Base-by-base conservation (phyloP, 352 stramenopile species). In the Globisporangium middletonii region DNA sequence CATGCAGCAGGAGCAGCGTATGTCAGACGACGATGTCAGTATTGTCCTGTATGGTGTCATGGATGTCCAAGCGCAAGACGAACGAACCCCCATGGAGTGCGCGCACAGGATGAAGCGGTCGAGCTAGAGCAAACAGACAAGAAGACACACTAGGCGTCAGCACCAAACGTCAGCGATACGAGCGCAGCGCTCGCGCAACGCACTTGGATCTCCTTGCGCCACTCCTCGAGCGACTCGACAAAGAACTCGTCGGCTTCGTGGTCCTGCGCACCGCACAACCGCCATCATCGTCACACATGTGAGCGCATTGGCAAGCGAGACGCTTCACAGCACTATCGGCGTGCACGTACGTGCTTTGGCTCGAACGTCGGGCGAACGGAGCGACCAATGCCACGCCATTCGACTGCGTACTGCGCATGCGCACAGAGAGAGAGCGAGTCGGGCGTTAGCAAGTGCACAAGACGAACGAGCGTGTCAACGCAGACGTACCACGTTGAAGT, bases 201-300 rank as follows among this genome's bases (percentile, higher is more conserved):
- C 48, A 82, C 72, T 58, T 78, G 52, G 2, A 86, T 57, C 47
- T 81, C 76, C 42, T 73, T 68, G 11, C 83, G 72, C 83, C 83
- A 93, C 15, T 86, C 69, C 63, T 93, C 83, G 4, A 93, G 63
- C 13, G 80, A 85, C 38, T 93, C 77, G 12, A 93, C 77, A 33
- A 88, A 93, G 63, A 93, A 93, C 16, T 85, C 77, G 54, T 93
- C 80, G 49, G 73, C 79, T 60, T 89, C 79, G 57, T 86, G 63
- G 51, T 89, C 77, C 76, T 86, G 38, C 8, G 3, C 33, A 38
- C 12, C 33, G 12, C 6, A 33, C 19, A 6, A 27, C 11, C 23
- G 23, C 23, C 4, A 48, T 46, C 5, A 9, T 12, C 33, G 12
- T 38, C 33, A 37, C 47, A 3, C 19, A 7, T 47, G 43, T 49